Evolutionary conservation across 306 rosid genomes (phyloP).

Genomic region (Cicer bijugum): DNA sequence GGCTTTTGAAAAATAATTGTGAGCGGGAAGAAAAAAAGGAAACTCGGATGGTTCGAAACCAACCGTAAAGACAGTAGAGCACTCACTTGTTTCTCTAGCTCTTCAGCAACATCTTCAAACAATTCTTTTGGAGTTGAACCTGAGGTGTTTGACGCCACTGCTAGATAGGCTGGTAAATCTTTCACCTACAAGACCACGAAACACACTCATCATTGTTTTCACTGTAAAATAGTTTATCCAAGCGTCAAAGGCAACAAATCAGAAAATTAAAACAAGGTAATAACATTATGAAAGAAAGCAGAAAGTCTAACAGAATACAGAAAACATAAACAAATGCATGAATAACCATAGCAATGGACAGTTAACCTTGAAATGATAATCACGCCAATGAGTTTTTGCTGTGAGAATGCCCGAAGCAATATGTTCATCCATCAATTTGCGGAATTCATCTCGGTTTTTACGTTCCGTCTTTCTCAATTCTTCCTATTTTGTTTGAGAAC

Average conservation of each 20-base stretch:
- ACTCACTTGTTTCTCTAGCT: slow-evolving; percentile 81
- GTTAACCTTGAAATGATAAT: slow-evolving; percentile 69
- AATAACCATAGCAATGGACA: slow-evolving; percentile 27
- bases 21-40: slow-evolving; percentile 29
- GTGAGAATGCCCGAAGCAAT: slow-evolving; percentile 69
- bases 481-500: slow-evolving; percentile 63
- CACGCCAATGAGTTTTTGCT: slow-evolving; percentile 90
- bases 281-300: slow-evolving; percentile 11
- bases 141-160: slow-evolving; percentile 79
- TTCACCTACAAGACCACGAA: slow-evolving; percentile 60
- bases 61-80: slow-evolving; percentile 42
- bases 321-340: neutral
- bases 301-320: slow-evolving; percentile 17
- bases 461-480: slow-evolving; percentile 90
- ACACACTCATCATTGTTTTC: neutral
- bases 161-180: slow-evolving; percentile 76
- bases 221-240: slow-evolving; percentile 18
- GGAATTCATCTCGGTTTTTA: slow-evolving; percentile 89
- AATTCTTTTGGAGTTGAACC: slow-evolving; percentile 92
- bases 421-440: slow-evolving; percentile 91
- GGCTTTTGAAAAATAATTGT: slow-evolving; percentile 19
- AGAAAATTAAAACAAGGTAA: slow-evolving; percentile 28
- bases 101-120: slow-evolving; percentile 88
- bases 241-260: slow-evolving; percentile 34
- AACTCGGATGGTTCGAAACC: slow-evolving; percentile 35